These are phyloP conservation scores for Dictyostelium brefeldianum DNA, from an alignment of 78 protist genomes.

Conservation along the genomic window DNA sequence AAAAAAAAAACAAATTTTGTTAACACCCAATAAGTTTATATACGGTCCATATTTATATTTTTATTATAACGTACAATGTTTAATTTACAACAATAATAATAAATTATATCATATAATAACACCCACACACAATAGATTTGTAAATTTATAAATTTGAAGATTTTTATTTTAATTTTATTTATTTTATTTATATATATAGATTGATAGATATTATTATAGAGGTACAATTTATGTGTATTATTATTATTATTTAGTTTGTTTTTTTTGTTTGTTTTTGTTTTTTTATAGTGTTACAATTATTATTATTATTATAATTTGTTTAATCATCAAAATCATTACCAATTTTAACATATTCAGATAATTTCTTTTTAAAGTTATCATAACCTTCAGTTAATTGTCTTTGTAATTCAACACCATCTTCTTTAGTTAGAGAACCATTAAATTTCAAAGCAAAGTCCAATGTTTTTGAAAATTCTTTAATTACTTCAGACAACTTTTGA, in stretches of 20 bases:
- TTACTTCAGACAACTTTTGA: constrained; percentile 13
- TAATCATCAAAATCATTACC: constrained; percentile 18
- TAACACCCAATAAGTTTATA: no score
- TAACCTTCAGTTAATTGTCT: constrained; percentile 47
- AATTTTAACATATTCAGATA: constrained; percentile 27
- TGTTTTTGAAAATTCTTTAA: constrained; percentile 27
- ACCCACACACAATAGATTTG: no score
- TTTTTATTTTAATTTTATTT: no score
- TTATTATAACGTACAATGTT: no score
- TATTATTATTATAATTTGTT: neutral
- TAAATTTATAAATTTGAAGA: no score
- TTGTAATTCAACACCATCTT: constrained; percentile 23
- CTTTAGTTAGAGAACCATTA: constrained; percentile 24
- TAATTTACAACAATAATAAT: no score
- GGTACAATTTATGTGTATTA: neutral
- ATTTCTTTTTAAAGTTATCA: constrained; percentile 31
- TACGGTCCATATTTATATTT: no score
- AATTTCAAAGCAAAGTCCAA: constrained; percentile 46
- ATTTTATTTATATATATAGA: no score
- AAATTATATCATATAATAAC: no score
- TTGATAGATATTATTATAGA: no score
- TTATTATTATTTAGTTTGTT: neutral
- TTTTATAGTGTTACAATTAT: neutral
- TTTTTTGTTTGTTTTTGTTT: neutral
- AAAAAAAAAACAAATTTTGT: no score